Evolutionary conservation across 2,329 filamentous ascomycete species (phyloP), one percentile per base, ranked within the genome.

Genomic region (Aspergillus viridinutans): DNA sequence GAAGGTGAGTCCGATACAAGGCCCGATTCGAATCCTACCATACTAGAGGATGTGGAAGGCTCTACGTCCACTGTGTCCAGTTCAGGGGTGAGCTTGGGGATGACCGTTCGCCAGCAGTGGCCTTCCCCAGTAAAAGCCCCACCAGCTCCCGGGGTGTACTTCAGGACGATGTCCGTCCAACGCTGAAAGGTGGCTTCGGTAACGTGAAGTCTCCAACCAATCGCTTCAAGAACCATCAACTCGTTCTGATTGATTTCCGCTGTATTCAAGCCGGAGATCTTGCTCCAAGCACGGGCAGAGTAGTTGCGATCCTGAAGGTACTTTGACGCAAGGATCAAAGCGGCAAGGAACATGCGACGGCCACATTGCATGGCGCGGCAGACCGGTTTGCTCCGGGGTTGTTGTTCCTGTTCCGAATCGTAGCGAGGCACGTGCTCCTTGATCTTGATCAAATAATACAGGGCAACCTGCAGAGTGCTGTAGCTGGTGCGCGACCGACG

Each of bases 281-380:
- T 97, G 75, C 93, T 97, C 94, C 94, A 99, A 45, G 94, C 94
- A 55, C 93, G 88, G 50, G 94, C 92, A 14, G 94, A 97, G 76
- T 96, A 99, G 77, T 97, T 99, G 65, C 93, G 88, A 73, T 99
- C 94, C 76, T 99, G 94, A 49, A 99, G 81, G 72, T 97, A 99
- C 79, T 99, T 99, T 38, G 94, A 97, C 1, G 94, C 94, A 56
- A 99, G 82, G 64, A 99, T 97, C 59, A 99, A 82, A 50, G 93
- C 92, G 10, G 94, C 88, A 54, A 99, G 83, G 72, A 99, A 97
- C 93, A 97, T 97, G 69, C 94, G 91, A 60, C 94, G 89, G 55
- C 94, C 94, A 75, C 94, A 97, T 76, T 96, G 92, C 69, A 99
- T 84, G 43, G 92, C 90, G 60, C 91, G 89, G 67, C 84, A 84